Percentiles rank a stretch among this genome's conserved stretches.
Evolutionary conservation across 2,329 filamentous ascomycete genomes (phyloP).

Genomic region (Xylariaceae sp.): DNA sequence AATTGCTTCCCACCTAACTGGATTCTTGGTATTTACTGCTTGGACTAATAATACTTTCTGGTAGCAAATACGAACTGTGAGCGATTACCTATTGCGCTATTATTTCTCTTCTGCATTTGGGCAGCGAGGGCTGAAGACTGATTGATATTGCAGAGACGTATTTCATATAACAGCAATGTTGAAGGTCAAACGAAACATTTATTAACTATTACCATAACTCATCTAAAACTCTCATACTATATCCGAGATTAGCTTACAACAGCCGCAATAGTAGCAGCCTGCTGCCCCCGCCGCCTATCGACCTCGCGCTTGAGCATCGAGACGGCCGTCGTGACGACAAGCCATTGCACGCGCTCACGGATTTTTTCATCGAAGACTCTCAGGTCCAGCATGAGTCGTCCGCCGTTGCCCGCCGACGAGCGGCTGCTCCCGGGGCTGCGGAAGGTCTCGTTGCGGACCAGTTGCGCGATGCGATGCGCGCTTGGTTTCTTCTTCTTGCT

Average conservation of each 20-base stretch:
- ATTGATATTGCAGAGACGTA: no score
- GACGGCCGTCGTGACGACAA: conserved; percentile 63
- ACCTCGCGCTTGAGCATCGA: conserved; percentile 71
- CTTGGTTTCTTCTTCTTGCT: conserved; percentile 37
- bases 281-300: conserved; percentile 60
- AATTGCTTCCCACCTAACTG: not conserved
- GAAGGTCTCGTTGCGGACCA: conserved; percentile 50
- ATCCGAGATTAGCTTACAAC: not conserved
- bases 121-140: no score
- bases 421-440: conserved; percentile 49
- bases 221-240: no score
- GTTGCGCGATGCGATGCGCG: conserved; percentile 46
- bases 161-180: no score
- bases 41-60: no score
- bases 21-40: no score
- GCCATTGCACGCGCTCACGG: conserved; percentile 52
- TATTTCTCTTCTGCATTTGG: no score
- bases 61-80: no score
- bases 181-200: no score
- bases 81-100: no score
- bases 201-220: no score
- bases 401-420: conserved; percentile 57
- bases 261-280: conserved; percentile 53
- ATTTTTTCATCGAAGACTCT: conserved; percentile 42
- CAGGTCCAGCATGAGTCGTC: conserved; percentile 54